Evolutionary conservation across 306 rosid species (phyloP).

Genomic region (Quillaja saponaria): DNA sequence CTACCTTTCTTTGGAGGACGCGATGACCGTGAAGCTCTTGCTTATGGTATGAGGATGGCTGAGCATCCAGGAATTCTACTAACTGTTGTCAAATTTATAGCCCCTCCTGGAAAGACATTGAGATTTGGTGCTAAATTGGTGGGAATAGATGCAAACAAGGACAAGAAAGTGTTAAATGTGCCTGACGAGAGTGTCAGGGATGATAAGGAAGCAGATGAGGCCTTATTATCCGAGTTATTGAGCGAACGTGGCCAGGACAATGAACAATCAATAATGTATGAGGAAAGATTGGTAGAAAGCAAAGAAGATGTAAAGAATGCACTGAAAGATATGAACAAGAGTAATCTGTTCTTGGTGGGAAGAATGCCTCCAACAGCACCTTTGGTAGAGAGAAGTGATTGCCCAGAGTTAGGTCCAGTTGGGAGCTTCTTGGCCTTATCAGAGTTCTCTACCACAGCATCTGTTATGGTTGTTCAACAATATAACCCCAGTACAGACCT

Average conservation of each 20-base stretch:
- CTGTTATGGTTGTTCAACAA: conserved; percentile 62
- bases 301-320: conserved; percentile 38
- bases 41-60: conserved; percentile 67
- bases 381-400: conserved; percentile 49
- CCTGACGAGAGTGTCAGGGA: neutral
- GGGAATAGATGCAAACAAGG: conserved; percentile 32
- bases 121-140: conserved; percentile 44
- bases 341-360: conserved; percentile 57
- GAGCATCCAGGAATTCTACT: conserved; percentile 66
- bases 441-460: conserved; percentile 48
- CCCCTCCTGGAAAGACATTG: conserved; percentile 38
- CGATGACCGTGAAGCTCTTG: conserved; percentile 66
- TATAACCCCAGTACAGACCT: conserved; percentile 35
- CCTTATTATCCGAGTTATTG: conserved; percentile 37
- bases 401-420: conserved; percentile 61
- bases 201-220: conserved; percentile 41
- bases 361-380: conserved; percentile 51
- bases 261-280: conserved; percentile 38
- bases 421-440: conserved; percentile 62
- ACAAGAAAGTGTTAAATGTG: conserved; percentile 9
- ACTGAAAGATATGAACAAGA: conserved; percentile 41
- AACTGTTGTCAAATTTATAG: conserved; percentile 34
- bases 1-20: conserved; percentile 63
- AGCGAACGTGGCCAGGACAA: conserved; percentile 9
- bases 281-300: conserved; percentile 47